Evolutionary conservation across 2,329 filamentous ascomycete genomes (phyloP).

Genomic region (Cercospora sp.): DNA sequence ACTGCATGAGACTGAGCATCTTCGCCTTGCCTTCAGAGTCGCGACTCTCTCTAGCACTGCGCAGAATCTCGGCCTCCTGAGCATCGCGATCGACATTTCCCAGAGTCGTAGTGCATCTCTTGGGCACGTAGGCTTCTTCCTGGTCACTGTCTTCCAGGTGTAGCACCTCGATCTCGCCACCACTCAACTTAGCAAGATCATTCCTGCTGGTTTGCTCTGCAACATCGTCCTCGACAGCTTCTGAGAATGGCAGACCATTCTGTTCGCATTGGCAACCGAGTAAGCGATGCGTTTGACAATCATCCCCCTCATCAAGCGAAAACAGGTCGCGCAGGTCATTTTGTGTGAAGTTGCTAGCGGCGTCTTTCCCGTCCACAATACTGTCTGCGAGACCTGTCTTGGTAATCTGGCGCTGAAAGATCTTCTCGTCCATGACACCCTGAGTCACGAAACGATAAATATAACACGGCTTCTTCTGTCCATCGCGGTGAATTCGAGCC

Average conservation of each 20-base stretch:
- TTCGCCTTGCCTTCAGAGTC: conserved; percentile 42
- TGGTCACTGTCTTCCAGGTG: conserved; percentile 34
- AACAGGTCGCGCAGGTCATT: conserved; percentile 69
- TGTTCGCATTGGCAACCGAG: conserved; percentile 64
- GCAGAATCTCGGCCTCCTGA: conserved; percentile 37
- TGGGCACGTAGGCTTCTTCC: conserved; percentile 18
- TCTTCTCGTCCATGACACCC: conserved; percentile 71
- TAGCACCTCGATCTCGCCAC: conserved; percentile 24
- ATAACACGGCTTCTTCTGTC: conserved; percentile 66
- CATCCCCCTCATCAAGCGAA: conserved; percentile 59
- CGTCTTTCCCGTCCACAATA: conserved; percentile 67
- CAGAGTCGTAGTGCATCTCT: conserved; percentile 17
- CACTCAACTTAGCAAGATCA: conserved; percentile 30
- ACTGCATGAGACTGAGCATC: conserved; percentile 56
- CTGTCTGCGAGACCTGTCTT: conserved; percentile 70
- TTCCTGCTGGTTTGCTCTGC: conserved; percentile 23
- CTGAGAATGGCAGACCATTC: conserved; percentile 44
- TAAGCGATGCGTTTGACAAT: conserved; percentile 68
- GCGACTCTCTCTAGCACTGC: conserved; percentile 35
- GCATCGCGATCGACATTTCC: conserved; percentile 42
- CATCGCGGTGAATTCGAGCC: conserved; percentile 72
- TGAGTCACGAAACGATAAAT: conserved; percentile 70
- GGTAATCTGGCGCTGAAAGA: conserved; percentile 70
- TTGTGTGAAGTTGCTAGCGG: conserved; percentile 61
- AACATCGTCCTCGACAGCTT: conserved; percentile 27